Conservation (phyloP, 345 rosid genomes). For the Xanthoceras sorbifolium region DNA sequence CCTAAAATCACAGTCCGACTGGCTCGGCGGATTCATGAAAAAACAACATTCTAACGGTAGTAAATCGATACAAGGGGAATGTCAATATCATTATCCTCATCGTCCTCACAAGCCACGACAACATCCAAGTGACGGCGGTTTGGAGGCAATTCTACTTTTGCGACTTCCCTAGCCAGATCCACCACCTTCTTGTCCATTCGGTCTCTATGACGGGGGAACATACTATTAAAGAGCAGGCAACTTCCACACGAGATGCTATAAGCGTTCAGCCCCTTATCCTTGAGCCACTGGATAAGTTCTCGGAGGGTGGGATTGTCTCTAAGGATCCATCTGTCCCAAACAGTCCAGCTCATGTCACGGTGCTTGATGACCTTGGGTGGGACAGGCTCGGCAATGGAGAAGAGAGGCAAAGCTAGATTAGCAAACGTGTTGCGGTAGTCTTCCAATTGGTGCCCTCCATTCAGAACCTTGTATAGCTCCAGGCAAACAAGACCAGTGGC, state of each 20-base stretch:
- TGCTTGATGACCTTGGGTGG: slow-evolving; percentile 89
- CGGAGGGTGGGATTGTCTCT: slow-evolving; percentile 66
- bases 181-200: slow-evolving; percentile 79
- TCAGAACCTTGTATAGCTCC: slow-evolving; percentile 92
- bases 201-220: slow-evolving; percentile 83
- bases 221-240: slow-evolving; percentile 76
- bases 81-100: slow-evolving; percentile 80
- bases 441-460: slow-evolving; percentile 72
- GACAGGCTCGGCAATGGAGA: slow-evolving; percentile 97
- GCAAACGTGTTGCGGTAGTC: slow-evolving; percentile 98
- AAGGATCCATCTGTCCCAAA: slow-evolving; percentile 95
- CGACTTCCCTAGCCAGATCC: slow-evolving; percentile 86
- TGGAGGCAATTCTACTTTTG: slow-evolving; percentile 73
- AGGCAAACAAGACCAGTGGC: slow-evolving; percentile 97
- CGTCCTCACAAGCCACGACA: slow-evolving; percentile 92
- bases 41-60: slow-evolving; percentile 39
- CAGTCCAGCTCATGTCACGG: slow-evolving; percentile 89
- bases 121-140: slow-evolving; percentile 78
- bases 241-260: slow-evolving; percentile 96
- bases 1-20: slow-evolving; percentile 9
- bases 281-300: slow-evolving; percentile 80
- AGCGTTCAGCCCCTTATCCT: slow-evolving; percentile 73
- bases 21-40: neutral
- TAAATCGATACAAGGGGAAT: slow-evolving; percentile 86
- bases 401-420: slow-evolving; percentile 88